Base-by-base conservation (phyloP, 495 filamentous ascomycete species). In the Amniculicola lignicola region DNA sequence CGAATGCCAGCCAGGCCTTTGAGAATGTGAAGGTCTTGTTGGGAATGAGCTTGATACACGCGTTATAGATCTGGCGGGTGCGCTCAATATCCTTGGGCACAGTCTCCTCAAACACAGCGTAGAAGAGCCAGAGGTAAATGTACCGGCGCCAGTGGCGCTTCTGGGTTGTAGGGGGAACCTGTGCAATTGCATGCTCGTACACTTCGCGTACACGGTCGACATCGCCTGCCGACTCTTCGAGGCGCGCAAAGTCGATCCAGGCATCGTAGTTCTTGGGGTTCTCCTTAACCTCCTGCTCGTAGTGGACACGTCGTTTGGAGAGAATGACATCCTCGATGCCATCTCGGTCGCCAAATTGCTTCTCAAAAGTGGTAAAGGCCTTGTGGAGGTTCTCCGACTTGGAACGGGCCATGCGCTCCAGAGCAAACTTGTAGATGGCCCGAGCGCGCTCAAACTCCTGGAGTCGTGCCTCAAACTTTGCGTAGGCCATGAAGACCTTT, bases 1-100 rank as follows among this genome's bases (percentile, higher is more conserved):
- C 91, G 64, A 89, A 91, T 70, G 92, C 76, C 15, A 96, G 74
- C 93, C 94, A 97, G 47, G 97, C 76, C 67, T 98, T 98, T 69
- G 90, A 89, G 69, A 96, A 98, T 1, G 93, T 96, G 73, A 97
- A 98, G 61, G 89, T 87, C 69, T 95, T 94, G 74, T 98, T 92
- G 0, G 93, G 94, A 58, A 97, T 85, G 21, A 96, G 73, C 62
- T 84, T 85, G 29, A 97, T 72, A 56, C 88, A 95, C 58, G 92
- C 87, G 51, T 87, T 78, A 73, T 96, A 97, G 61, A 98, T 89
- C 64, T 96, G 87, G 24, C 88, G 81, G 6, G 92, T 90, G 29
- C 94, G 84, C 18, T 85, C 79, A 29, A 82, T 67, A 62, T 97
- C 90, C 59, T 86, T 85, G 21, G 81, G 80, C 50, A 90, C 85